Conservation (phyloP, 192 early-diverging fungal genomes). For the Chytriomyces confervae region DNA sequence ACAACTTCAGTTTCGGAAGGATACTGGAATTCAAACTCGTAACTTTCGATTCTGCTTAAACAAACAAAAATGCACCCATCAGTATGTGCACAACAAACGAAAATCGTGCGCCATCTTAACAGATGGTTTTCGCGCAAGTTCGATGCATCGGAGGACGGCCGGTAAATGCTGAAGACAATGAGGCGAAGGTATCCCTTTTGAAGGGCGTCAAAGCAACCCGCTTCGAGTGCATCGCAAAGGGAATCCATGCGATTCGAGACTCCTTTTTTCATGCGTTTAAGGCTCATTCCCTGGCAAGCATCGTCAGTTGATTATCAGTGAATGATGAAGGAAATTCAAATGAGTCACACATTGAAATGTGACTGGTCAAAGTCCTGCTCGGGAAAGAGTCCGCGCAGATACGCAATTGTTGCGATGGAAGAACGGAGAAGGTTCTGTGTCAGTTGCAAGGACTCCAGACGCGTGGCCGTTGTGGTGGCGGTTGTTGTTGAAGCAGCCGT, state of each 20-base stretch:
- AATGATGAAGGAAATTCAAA: neutral
- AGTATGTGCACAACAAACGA: too few species aligned
- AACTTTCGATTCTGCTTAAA: conserved; percentile 28
- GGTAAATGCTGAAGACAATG: conserved; percentile 10
- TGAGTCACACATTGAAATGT: neutral
- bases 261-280: conserved; percentile 9
- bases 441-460: conserved; percentile 22
- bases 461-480: neutral
- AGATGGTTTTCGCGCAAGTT: neutral
- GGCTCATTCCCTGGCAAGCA: conserved; percentile 8
- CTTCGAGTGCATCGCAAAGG: conserved; percentile 8
- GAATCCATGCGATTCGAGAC: neutral
- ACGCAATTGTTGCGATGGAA: conserved; percentile 17
- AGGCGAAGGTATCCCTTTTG: conserved; percentile 11
- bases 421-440: conserved; percentile 13
- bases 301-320: too few species aligned
- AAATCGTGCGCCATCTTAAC: too few species aligned
- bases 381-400: conserved; percentile 23
- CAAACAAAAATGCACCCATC: neutral
- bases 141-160: neutral
- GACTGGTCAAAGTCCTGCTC: conserved; percentile 12
- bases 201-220: conserved; percentile 27
- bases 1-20: neutral
- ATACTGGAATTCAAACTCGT: conserved; percentile 21
- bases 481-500: neutral